Conservation (phyloP, 2,329 filamentous ascomycete species). For the Cladophialophora yegresii region DNA sequence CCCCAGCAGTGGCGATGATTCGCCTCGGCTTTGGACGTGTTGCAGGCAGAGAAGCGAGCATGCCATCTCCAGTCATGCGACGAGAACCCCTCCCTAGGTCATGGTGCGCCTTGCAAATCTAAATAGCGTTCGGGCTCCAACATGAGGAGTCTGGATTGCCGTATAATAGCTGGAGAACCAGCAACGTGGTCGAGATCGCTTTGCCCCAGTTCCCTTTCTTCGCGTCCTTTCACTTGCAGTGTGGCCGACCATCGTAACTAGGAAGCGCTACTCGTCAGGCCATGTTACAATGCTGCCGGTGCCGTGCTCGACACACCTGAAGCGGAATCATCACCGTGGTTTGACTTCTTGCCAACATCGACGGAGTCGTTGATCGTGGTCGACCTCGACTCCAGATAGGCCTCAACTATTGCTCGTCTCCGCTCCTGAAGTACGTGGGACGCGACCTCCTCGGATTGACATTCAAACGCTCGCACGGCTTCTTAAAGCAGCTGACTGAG, state of each 20-base stretch:
- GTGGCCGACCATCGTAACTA: not conserved
- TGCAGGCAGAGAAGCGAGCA: not conserved
- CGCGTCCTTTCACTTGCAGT: not conserved
- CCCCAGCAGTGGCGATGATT: not conserved
- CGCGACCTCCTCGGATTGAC: too few species aligned
- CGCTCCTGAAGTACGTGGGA: not conserved
- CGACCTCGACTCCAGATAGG: not conserved
- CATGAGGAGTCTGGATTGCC: not conserved
- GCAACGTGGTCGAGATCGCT: not conserved
- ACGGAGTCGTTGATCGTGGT: too few species aligned
- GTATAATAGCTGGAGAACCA: not conserved
- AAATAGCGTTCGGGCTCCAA: not conserved
- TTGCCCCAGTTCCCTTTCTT: not conserved
- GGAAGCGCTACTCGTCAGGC: not conserved
- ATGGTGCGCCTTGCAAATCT: not conserved
- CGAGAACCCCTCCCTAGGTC: not conserved
- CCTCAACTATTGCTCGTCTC: not conserved
- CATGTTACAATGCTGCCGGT: not conserved
- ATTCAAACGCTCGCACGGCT: not conserved
- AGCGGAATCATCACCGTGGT: not conserved
- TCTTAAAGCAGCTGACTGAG: not conserved
- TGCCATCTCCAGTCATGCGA: not conserved
- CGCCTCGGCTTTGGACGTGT: not conserved
- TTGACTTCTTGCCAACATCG: not conserved
- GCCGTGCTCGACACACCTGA: not conserved